Conservation (phyloP, 2,329 filamentous ascomycete genomes). For the Ophiostoma ips region DNA sequence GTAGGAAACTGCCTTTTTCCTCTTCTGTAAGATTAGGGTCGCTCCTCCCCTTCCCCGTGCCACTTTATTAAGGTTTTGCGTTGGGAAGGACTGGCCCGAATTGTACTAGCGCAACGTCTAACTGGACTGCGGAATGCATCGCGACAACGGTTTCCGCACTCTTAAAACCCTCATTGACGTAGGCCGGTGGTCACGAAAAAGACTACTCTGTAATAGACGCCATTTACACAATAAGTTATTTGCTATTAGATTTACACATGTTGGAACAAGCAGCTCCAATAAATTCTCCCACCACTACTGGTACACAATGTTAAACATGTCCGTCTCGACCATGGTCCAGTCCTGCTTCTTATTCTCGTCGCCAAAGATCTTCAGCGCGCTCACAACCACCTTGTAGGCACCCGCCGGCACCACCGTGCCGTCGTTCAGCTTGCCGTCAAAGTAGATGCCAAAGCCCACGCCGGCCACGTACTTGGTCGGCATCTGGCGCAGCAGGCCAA, state of each 20-base stretch:
- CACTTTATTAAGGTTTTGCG: no score
- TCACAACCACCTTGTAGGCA: neutral
- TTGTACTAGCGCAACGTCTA: no score
- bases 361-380: neutral
- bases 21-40: neutral
- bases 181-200: no score
- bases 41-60: neutral
- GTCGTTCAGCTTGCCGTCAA: neutral
- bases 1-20: neutral
- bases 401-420: neutral
- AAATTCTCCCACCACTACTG: neutral
- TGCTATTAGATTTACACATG: no score
- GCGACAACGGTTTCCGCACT: no score
- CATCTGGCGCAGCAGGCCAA: neutral
- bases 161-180: no score
- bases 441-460: neutral
- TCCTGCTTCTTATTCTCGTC: neutral
- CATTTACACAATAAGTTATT: no score
- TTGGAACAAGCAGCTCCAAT: no score
- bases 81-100: no score
- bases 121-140: no score
- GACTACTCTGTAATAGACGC: no score
- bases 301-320: neutral
- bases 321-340: neutral
- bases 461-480: neutral